Conservation (phyloP, 306 rosid genomes). For the Fagus crenata region DNA sequence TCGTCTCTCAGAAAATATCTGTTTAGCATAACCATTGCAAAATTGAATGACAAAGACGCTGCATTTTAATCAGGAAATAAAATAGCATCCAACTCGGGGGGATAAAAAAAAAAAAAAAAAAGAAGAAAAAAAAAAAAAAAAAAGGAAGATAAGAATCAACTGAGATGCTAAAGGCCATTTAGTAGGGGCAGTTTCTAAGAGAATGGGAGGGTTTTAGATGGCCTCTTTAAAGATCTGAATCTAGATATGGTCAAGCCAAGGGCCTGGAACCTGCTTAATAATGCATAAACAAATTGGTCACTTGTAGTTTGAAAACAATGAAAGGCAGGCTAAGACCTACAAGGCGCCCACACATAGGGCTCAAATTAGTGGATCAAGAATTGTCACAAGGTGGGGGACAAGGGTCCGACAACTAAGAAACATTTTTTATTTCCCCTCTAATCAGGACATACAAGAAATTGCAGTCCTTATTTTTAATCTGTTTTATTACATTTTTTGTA, state of each 20-base stretch:
- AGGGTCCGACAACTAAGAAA: not conserved
- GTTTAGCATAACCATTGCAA: slow-evolving; percentile 29
- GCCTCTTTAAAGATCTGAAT: slow-evolving; percentile 19
- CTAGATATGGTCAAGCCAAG: not conserved
- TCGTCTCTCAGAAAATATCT: slow-evolving; percentile 93
- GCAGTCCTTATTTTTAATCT: not conserved
- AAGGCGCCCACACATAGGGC: not conserved
- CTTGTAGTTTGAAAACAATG: not conserved
- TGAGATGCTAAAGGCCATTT: not conserved
- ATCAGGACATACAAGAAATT: not conserved
- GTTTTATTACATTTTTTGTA: not conserved
- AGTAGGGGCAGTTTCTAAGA: not conserved
- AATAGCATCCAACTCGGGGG: slow-evolving; percentile 4
- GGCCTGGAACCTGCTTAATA: not conserved
- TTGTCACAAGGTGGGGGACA: not conserved
- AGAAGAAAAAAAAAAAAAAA: too few relatives aligned
- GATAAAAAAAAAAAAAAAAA: too few relatives aligned
- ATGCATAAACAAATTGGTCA: not conserved
- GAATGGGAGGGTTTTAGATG: slow-evolving; percentile 23
- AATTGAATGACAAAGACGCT: not conserved
- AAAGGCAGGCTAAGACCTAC: not conserved
- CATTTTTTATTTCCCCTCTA: not conserved
- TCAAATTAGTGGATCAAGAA: not conserved
- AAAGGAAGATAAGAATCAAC: slow-evolving; percentile 12
- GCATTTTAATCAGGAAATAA: slow-evolving; percentile 11